phyloP scores from a whole-genome alignment of 176 grass and related monocot species.

The Lolium rigidum region DNA sequence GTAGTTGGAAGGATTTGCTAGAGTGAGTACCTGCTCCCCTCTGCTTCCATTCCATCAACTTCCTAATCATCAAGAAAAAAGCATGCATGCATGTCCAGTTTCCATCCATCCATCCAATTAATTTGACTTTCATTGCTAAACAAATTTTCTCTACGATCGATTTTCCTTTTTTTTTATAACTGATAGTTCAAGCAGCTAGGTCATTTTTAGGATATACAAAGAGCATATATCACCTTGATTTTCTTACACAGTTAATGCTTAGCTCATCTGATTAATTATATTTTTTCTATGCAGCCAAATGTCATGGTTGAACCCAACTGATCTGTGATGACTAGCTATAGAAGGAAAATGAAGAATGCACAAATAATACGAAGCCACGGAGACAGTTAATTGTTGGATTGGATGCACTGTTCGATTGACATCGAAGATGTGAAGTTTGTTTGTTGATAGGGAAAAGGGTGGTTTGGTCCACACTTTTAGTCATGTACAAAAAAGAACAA shows the following conservation, averaged over 20 bases:
- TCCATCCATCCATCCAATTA: conserved; percentile 1
- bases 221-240: neutral
- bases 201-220: neutral
- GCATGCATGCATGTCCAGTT: conserved; percentile 8
- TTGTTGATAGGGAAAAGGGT: conserved; percentile 47
- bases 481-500: conserved; percentile 50
- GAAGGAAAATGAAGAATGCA: conserved; percentile 25
- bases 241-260: too few species aligned
- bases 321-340: conserved; percentile 21
- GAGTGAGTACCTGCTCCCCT: conserved; percentile 62
- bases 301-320: conserved; percentile 59
- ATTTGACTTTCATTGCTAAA: too few species aligned
- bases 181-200: neutral
- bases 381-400: conserved; percentile 39
- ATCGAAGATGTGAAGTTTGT: conserved; percentile 51
- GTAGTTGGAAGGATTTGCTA: conserved; percentile 72
- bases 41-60: neutral
- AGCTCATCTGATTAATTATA: neutral
- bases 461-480: conserved; percentile 38
- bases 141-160: too few species aligned
- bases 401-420: conserved; percentile 7
- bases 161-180: neutral
- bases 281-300: conserved; percentile 60
- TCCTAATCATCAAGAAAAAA: neutral
- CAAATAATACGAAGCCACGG: neutral